Percentiles rank a stretch among this genome's conserved stretches.
phyloP scores from a whole-genome alignment of 352 stramenopile species.

The Phytophthora crassamura region DNA sequence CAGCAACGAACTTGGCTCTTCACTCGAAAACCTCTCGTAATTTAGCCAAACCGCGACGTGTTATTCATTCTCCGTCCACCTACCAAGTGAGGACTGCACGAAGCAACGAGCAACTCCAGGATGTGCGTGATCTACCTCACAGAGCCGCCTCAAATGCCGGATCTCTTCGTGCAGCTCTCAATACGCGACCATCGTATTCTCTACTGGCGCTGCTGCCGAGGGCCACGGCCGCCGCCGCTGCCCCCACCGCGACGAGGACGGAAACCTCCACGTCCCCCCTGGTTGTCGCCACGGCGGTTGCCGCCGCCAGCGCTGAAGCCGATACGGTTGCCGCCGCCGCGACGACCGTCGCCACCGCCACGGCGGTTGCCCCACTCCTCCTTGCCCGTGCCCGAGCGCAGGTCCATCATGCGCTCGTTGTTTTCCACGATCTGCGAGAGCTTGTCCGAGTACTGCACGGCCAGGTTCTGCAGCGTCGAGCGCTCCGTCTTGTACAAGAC shows the following conservation, averaged over 20 bases:
- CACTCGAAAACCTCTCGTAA: slow-evolving; percentile 25
- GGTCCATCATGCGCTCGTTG: slow-evolving; percentile 91
- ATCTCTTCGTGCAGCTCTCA: slow-evolving; percentile 30
- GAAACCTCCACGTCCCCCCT: slow-evolving; percentile 56
- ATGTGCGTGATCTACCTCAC: slow-evolving; percentile 26
- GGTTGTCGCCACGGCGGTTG: slow-evolving; percentile 56
- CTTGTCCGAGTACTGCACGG: slow-evolving; percentile 97
- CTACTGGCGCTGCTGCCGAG: slow-evolving; percentile 54
- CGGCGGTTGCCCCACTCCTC: slow-evolving; percentile 75
- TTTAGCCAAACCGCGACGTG: slow-evolving; percentile 36
- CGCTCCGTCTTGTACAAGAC: slow-evolving; percentile 95
- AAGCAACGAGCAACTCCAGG: slow-evolving; percentile 16
- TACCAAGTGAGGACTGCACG: slow-evolving; percentile 25
- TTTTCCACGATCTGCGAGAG: slow-evolving; percentile 89
- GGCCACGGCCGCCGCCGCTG: slow-evolving; percentile 42
- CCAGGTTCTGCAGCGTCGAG: slow-evolving; percentile 94
- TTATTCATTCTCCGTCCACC: slow-evolving; percentile 33
- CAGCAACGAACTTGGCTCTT: slow-evolving; percentile 12
- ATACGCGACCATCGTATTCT: slow-evolving; percentile 40
- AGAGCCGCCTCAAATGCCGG: slow-evolving; percentile 10
- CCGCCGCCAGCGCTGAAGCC: slow-evolving; percentile 43
- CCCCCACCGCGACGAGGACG: slow-evolving; percentile 49
- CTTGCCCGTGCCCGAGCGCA: slow-evolving; percentile 71
- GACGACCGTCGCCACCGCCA: slow-evolving; percentile 43
- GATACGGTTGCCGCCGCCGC: slow-evolving; percentile 46